Conservation (phyloP, 768 basidiomycete genomes). For the Russula sp. region DNA sequence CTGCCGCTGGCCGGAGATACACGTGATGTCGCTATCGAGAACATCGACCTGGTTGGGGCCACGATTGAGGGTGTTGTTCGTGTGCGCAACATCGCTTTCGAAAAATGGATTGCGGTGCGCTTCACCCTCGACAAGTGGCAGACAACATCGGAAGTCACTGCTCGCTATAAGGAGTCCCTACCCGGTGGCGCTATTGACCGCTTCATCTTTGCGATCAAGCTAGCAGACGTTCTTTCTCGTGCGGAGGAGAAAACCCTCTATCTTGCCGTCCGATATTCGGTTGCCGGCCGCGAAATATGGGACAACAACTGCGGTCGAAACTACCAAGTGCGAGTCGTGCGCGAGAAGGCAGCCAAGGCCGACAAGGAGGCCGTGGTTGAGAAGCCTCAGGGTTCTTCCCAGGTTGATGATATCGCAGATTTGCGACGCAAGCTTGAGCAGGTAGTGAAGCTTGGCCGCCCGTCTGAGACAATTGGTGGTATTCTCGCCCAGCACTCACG, state of each 20-base stretch:
- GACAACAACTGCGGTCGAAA: constrained; percentile 81
- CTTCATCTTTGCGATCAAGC: constrained; percentile 67
- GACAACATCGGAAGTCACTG: constrained; percentile 90
- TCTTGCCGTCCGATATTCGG: constrained; percentile 66
- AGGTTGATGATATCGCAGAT: constrained; percentile 45
- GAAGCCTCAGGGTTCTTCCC: not conserved
- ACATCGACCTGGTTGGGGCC: constrained; percentile 42
- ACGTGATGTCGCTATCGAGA: constrained; percentile 49
- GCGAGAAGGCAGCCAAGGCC: constrained; percentile 27
- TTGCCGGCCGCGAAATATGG: constrained; percentile 77
- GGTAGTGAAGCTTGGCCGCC: constrained; percentile 35
- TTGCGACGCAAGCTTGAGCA: constrained; percentile 61
- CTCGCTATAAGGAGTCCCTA: constrained; percentile 49
- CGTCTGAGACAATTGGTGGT: constrained; percentile 31
- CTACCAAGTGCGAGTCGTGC: constrained; percentile 66
- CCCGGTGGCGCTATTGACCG: constrained; percentile 46
- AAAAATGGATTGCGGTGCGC: constrained; percentile 80
- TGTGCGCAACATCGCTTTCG: constrained; percentile 80
- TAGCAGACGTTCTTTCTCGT: constrained; percentile 68
- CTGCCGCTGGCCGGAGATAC: constrained; percentile 26
- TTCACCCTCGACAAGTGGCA: constrained; percentile 96
- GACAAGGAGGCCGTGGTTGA: constrained; percentile 19
- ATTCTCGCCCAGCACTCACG: constrained; percentile 23
- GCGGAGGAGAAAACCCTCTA: constrained; percentile 81
- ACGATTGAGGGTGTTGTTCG: constrained; percentile 66